Evolutionary conservation across 495 filamentous ascomycete genomes (phyloP), one percentile per base, ranked within the genome.

Genomic region (Penicillium macrosclerotiorum): DNA sequence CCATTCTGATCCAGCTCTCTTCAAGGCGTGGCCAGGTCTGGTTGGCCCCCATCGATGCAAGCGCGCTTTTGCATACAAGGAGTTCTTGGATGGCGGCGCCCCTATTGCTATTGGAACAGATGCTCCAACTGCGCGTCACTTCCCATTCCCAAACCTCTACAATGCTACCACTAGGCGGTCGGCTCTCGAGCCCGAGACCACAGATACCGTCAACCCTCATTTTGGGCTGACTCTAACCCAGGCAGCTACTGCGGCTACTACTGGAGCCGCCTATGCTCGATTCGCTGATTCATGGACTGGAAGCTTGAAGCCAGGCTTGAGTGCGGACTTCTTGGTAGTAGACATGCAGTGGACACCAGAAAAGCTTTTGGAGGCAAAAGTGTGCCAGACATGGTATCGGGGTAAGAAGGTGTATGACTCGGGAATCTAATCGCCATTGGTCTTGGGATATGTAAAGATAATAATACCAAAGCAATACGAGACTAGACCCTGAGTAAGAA

Each of bases 51-150:
- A 76, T 19, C 67, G 80, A 32, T 77, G 77, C 49, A 63, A 64
- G 34, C 66, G 79, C 4, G 78, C 79, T 3, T 84, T 84, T 45
- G 77, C 80, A 3, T 83, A 84, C 54, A 74, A 73, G 34, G 79
- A 83, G 44, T 82, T 82, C 48, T 56, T 72, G 2, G 75, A 80
- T 29, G 64, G 68, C 3, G 80, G 79, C 3, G 76, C 79, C 2
- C 65, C 69, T 16, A 57, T 83, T 11, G 77, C 80, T 0, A 68
- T 84, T 41, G 80, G 80, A 3, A 78, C 78, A 1, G 80, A 84
- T 51, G 69, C 77, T 1, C 80, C 80, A 3, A 40, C 16, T 27
- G 38, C 38, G 16, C 38, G 25, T 18, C 8, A 41, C 17, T 13
- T 73, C 12, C 74, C 79, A 1, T 61, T 83, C 4, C 68, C 64